These are phyloP conservation scores for Suhomyces coccinellae DNA, from an alignment of 1,139 yeast species.

Conservation along the genomic window DNA sequence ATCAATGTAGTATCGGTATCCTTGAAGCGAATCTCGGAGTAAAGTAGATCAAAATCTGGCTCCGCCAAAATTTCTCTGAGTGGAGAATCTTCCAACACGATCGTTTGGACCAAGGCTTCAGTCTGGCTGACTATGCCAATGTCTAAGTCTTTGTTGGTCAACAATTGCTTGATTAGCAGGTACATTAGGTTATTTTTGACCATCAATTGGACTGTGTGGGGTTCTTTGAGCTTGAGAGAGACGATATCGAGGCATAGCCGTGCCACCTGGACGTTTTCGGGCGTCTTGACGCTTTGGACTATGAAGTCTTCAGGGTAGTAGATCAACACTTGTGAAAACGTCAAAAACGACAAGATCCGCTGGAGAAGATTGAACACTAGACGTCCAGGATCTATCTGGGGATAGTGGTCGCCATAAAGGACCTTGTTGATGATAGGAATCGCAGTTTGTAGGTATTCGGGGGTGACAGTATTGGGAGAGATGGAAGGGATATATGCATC, in stretches of 20 bases:
- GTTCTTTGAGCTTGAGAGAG: slow-evolving; percentile 18
- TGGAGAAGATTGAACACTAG: slow-evolving; percentile 25
- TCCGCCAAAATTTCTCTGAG: slow-evolving; percentile 12
- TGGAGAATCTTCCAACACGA: slow-evolving; percentile 9
- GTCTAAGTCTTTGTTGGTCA: slow-evolving; percentile 12
- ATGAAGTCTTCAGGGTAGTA: slow-evolving; percentile 27
- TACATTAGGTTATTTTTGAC: slow-evolving; percentile 12
- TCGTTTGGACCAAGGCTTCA: slow-evolving; percentile 18
- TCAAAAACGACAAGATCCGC: slow-evolving; percentile 21
- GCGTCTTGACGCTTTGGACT: slow-evolving; percentile 13
- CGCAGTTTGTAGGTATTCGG: slow-evolving; percentile 4
- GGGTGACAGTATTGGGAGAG: slow-evolving; percentile 1
- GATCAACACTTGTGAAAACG: slow-evolving; percentile 20
- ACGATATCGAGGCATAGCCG: slow-evolving; percentile 24
- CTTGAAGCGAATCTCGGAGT: slow-evolving; percentile 6
- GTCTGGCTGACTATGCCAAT: slow-evolving; percentile 21
- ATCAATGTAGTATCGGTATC: slow-evolving; percentile 13
- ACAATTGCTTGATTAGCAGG: slow-evolving; percentile 12
- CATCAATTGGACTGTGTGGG: slow-evolving; percentile 20
- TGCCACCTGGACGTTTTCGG: slow-evolving; percentile 10
- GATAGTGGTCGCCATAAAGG: slow-evolving; percentile 6
- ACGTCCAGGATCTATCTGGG: slow-evolving; percentile 24
- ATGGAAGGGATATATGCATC: slow-evolving; percentile 9
- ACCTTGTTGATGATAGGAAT: slow-evolving; percentile 15
- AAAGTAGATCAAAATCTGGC: slow-evolving; percentile 9